Evolutionary conservation across 768 basidiomycete species (phyloP), one percentile per base, ranked within the genome.

Genomic region (Termitomyces sp.): DNA sequence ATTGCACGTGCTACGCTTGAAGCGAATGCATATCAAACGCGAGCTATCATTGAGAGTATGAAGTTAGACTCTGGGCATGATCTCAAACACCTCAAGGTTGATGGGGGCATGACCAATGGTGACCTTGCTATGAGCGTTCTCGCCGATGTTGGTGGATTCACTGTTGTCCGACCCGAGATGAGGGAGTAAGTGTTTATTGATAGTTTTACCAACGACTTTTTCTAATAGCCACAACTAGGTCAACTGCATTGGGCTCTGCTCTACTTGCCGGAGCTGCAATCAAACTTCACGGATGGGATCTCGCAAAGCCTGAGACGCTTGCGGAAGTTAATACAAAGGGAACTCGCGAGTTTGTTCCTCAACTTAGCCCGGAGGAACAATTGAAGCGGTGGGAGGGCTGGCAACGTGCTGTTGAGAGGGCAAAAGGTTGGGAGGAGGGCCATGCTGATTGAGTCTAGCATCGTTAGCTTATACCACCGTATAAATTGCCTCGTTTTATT

Each of bases 21-120:
- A 74, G 96, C 97, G 24, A 96, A 92, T 61, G 95, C 94, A 15
- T 98, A 89, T 80, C 96, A 98, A 75, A 97, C 96, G 13, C 86
- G 91, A 60, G 97, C 94, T 8, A 92, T 99, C 67, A 83, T 98
- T 52, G 94, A 98, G 72, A 90, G 92, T 69, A 99, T 99, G 91
- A 89, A 91, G 71, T 77, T 91, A 57, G 96, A 99, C 76, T 90
- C 92, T n/a, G 83, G 83, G 16, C 79, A 80, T 5, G 87, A 91
- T 51, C 81, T 97, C 57, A 88, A 89, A 69, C 83, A 90, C 67
- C 86, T 99, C 64, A 96, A 90, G 73, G 96, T 99, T 39, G 97
- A 98, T 73, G 97, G 97, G n/a, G 94, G 95, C 16, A 96, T 97
- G 91, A 97, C 95, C 12, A 96, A 96, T 65, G 92, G 92, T 38